Evolutionary conservation across 495 filamentous ascomycete genomes (phyloP).

Genomic region (Amniculicola lignicola): DNA sequence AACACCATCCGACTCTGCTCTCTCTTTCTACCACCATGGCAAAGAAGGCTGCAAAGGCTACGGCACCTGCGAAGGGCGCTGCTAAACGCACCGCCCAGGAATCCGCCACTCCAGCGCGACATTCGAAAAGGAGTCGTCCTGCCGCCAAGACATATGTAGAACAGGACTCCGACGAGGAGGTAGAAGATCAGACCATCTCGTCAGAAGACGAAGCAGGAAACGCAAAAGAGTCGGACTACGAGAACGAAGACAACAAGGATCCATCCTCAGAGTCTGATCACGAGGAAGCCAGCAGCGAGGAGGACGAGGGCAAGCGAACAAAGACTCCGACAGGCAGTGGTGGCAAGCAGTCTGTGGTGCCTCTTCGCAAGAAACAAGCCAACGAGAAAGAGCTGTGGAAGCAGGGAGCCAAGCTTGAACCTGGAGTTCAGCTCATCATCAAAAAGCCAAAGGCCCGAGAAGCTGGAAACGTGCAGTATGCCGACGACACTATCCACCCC

Average conservation of each 20-base stretch:
- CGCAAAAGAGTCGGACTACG: constrained; percentile 39
- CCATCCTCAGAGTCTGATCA: constrained; percentile 25
- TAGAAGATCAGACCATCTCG: constrained; percentile 31
- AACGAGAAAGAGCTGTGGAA: constrained; percentile 57
- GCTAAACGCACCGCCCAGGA: constrained; percentile 38
- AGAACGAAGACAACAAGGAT: constrained; percentile 37
- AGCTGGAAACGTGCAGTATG: constrained; percentile 62
- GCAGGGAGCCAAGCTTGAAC: constrained; percentile 56
- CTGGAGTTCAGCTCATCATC: constrained; percentile 63
- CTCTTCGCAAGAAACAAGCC: constrained; percentile 26
- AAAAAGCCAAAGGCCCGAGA: constrained; percentile 67
- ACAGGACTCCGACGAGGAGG: constrained; percentile 33
- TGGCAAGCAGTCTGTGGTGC: constrained; percentile 31
- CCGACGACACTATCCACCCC: constrained; percentile 66
- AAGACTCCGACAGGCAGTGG: constrained; percentile 23
- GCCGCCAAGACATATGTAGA: constrained; percentile 61
- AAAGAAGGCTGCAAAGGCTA: constrained; percentile 10
- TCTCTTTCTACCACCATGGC: constrained; percentile 12
- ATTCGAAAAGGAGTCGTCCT: constrained; percentile 51
- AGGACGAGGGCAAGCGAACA: constrained; percentile 34
- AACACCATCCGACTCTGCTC: not conserved
- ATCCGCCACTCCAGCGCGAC: constrained; percentile 30
- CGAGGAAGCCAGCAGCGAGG: constrained; percentile 37
- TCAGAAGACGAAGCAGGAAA: constrained; percentile 26
- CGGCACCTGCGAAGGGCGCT: constrained; percentile 12